Conservation (phyloP, 2,329 filamentous ascomycete genomes). For the Phaeosphaeria sp. region DNA sequence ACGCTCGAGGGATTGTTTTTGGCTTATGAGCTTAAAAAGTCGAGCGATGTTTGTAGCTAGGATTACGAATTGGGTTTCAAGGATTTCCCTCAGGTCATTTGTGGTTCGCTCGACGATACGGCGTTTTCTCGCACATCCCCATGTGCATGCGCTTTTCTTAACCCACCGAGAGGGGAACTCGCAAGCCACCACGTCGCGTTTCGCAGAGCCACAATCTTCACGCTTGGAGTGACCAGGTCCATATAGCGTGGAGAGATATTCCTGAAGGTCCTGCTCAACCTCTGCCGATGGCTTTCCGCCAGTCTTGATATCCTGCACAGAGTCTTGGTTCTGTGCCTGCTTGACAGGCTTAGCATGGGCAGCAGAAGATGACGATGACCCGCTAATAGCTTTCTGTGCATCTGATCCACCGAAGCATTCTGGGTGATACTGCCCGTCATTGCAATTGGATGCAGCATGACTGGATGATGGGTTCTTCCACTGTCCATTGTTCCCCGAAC, state of each 20-base stretch:
- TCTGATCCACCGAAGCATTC: constrained; percentile 6
- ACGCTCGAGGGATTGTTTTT: neutral
- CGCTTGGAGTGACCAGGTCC: neutral
- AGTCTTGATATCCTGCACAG: constrained; percentile 1
- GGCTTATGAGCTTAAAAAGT: neutral
- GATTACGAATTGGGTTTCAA: neutral
- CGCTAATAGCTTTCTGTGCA: neutral
- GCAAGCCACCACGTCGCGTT: neutral
- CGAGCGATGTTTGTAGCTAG: neutral
- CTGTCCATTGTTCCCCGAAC: constrained; percentile 17
- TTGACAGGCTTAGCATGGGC: neutral
- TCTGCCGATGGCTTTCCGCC: constrained; percentile 9
- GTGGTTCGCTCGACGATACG: neutral
- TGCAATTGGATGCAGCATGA: neutral
- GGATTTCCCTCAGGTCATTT: neutral
- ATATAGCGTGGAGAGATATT: constrained; percentile 20
- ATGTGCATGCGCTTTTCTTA: neutral
- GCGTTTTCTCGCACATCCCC: constrained; percentile 1
- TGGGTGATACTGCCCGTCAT: constrained; percentile 22
- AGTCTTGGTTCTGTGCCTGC: neutral
- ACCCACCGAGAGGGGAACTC: neutral
- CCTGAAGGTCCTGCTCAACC: constrained; percentile 22
- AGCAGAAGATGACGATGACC: neutral
- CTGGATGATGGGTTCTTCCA: neutral
- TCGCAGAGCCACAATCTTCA: neutral